A percentile compares a stretch with the other conserved stretches of the same genome.
These are phyloP conservation scores for Lyophyllum semitale DNA, from an alignment of 768 basidiomycete genomes.

Conservation along the genomic window DNA sequence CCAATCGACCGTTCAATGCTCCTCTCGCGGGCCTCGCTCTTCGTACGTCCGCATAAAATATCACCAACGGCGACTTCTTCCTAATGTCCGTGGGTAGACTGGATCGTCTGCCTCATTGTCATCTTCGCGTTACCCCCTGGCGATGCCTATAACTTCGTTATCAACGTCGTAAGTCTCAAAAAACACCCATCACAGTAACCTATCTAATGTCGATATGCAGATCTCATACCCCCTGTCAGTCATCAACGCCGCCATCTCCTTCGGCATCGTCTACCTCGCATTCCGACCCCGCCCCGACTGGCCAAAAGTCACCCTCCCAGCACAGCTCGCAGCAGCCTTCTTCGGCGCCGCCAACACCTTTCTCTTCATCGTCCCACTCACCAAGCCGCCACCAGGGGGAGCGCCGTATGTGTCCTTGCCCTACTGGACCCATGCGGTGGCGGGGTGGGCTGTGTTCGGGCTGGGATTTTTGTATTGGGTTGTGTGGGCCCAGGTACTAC, in stretches of 20 bases:
- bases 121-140: conserved; percentile 54
- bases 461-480: conserved; percentile 40
- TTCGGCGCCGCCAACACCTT: conserved; percentile 65
- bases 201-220: conserved; percentile 10
- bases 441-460: conserved; percentile 40
- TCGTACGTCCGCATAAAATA: conserved; percentile 38
- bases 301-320: conserved; percentile 19
- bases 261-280: conserved; percentile 46
- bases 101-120: conserved; percentile 35
- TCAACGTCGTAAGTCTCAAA: conserved; percentile 48
- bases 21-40: conserved; percentile 58
- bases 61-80: conserved; percentile 14
- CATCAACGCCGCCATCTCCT: conserved; percentile 53
- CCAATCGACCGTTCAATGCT: conserved; percentile 61
- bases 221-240: conserved; percentile 50
- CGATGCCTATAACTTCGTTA: conserved; percentile 66
- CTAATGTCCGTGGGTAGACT: conserved; percentile 23
- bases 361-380: conserved; percentile 53
- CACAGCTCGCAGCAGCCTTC: conserved; percentile 33
- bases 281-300: conserved; percentile 27
- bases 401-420: conserved; percentile 53
- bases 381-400: conserved; percentile 48
- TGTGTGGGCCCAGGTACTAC: conserved; percentile 30
- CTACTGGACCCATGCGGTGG: conserved; percentile 53
- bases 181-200: background rate